Percentiles rank a stretch among this genome's conserved stretches.
Evolutionary conservation across 352 stramenopile genomes (phyloP).

Genomic region (Thalassiosira hispida): DNA sequence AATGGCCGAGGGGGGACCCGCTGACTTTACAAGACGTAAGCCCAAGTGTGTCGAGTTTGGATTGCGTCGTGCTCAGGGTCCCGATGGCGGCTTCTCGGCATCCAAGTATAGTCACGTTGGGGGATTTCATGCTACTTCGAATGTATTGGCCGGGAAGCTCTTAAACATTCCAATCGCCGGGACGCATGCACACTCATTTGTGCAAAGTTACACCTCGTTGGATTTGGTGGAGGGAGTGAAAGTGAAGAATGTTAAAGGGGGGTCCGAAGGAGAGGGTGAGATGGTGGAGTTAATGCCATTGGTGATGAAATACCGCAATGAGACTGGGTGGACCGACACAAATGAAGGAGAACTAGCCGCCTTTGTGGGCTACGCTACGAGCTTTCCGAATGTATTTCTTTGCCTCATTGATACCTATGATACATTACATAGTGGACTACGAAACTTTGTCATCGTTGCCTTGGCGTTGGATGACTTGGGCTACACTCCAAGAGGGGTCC

Average conservation of each 20-base stretch:
- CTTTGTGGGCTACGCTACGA: constrained; percentile 96
- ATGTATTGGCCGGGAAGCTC: constrained; percentile 96
- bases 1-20: constrained; percentile 32
- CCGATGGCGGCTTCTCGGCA: constrained; percentile 96
- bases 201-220: constrained; percentile 93
- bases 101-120: constrained; percentile 97
- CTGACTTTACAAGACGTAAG: constrained; percentile 33
- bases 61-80: constrained; percentile 92
- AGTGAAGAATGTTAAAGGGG: constrained; percentile 43
- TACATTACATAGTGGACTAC: constrained; percentile 87
- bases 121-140: constrained; percentile 97
- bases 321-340: constrained; percentile 51
- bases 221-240: constrained; percentile 86
- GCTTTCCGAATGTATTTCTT: constrained; percentile 96
- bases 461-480: constrained; percentile 89
- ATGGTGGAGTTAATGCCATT: constrained; percentile 55
- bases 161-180: constrained; percentile 94
- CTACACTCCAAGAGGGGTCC: constrained; percentile 90
- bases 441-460: constrained; percentile 96
- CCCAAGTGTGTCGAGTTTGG: constrained; percentile 91
- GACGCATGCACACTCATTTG: constrained; percentile 98
- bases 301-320: constrained; percentile 70
- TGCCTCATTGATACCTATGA: constrained; percentile 99
- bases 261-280: constrained; percentile 30
- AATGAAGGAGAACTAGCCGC: constrained; percentile 96